phyloP scores from a whole-genome alignment of 1,284 basidiomycete genomes.

The Sporisorium graminicola region DNA sequence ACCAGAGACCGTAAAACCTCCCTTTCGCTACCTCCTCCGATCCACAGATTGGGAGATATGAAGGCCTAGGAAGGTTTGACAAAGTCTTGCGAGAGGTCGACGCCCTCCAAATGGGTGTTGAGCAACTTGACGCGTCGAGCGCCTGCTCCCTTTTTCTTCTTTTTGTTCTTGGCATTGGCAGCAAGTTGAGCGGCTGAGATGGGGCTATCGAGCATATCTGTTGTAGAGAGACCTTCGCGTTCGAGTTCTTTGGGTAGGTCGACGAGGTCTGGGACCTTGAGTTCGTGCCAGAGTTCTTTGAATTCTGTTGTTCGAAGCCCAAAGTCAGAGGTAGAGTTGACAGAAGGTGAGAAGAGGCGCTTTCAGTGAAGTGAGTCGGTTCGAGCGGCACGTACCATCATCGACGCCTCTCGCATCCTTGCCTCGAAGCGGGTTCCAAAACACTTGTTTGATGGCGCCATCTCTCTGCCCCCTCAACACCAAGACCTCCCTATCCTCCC shows the following conservation, averaged over 20 bases:
- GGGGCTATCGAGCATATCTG: conserved; percentile 55
- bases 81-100: conserved; percentile 81
- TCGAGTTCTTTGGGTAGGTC: conserved; percentile 82
- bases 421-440: conserved; percentile 88
- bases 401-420: conserved; percentile 80
- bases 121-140: conserved; percentile 76
- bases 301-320: conserved; percentile 77
- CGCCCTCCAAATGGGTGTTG: conserved; percentile 83
- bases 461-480: conserved; percentile 86
- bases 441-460: conserved; percentile 79
- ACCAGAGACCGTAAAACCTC: too few relatives aligned
- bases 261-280: conserved; percentile 85
- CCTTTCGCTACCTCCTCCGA: not conserved
- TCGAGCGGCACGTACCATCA: conserved; percentile 75
- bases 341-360: not conserved
- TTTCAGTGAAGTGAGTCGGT: not conserved
- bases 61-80: conserved; percentile 37
- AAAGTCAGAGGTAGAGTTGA: not conserved
- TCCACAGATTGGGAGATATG: not conserved
- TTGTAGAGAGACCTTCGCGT: conserved; percentile 70
- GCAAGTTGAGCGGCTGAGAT: conserved; percentile 41
- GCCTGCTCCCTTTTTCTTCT: conserved; percentile 55
- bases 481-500: conserved; percentile 86
- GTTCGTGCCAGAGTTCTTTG: conserved; percentile 83
- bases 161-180: conserved; percentile 50